Conservation (phyloP, 2,329 filamentous ascomycete species). For the Grosmannia huntii region DNA sequence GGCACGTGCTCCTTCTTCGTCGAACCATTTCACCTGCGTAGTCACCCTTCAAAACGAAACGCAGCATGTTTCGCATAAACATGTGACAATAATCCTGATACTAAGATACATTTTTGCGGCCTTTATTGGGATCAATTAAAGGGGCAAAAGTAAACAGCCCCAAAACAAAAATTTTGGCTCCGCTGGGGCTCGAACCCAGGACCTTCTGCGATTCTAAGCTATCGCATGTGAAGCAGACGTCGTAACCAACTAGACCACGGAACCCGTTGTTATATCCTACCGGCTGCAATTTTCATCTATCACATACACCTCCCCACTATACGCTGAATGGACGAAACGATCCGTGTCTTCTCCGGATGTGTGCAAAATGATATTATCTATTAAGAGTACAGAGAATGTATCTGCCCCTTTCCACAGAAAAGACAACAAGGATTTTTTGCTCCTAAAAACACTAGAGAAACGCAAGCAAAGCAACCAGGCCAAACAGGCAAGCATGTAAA, state of each 20-base stretch:
- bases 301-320: not conserved
- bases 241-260: constrained; percentile 17
- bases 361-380: not conserved
- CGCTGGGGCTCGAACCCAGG: constrained; percentile 16
- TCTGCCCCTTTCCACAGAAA: not conserved
- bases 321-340: too few relatives aligned
- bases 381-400: not conserved
- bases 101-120: not conserved
- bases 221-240: constrained; percentile 15
- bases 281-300: not conserved
- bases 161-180: constrained; percentile 5
- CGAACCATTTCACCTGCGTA: not conserved
- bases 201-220: constrained; percentile 13
- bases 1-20: not conserved
- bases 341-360: too few relatives aligned
- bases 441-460: not conserved
- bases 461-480: not conserved
- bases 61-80: not conserved
- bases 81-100: not conserved
- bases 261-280: constrained; percentile 5
- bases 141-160: too few relatives aligned
- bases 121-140: not conserved
- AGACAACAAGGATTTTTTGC: not conserved
- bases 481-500: not conserved
- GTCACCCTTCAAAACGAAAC: not conserved